These are phyloP conservation scores for Isabelozyma pseudorhagii DNA, from an alignment of 805 yeast species.

Conservation along the genomic window DNA sequence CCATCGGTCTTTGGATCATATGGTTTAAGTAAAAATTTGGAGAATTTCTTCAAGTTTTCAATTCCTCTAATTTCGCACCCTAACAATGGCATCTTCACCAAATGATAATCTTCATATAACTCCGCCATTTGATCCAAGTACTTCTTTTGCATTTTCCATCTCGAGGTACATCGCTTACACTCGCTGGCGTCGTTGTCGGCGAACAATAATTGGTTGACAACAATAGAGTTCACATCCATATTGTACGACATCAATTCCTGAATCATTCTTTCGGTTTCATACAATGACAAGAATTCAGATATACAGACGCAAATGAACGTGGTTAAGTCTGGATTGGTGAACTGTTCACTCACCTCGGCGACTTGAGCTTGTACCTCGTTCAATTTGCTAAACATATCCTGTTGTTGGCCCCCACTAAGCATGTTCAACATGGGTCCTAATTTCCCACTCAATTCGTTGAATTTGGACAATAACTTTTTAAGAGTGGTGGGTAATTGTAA, in stretches of 20 bases:
- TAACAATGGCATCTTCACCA: slow-evolving; percentile 91
- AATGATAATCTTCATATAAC: slow-evolving; percentile 93
- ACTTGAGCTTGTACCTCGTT: slow-evolving; percentile 79
- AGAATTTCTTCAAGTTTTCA: slow-evolving; percentile 78
- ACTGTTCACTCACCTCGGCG: slow-evolving; percentile 86
- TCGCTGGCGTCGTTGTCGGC: slow-evolving; percentile 72
- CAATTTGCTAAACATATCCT: slow-evolving; percentile 75
- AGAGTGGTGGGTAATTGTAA: slow-evolving; percentile 91
- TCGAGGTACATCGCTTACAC: slow-evolving; percentile 87
- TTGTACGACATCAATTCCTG: slow-evolving; percentile 93
- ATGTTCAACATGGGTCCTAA: slow-evolving; percentile 88
- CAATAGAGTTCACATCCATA: slow-evolving; percentile 95
- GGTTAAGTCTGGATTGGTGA: slow-evolving; percentile 93
- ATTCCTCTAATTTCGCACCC: slow-evolving; percentile 95
- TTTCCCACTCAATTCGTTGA: slow-evolving; percentile 79
- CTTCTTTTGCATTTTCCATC: slow-evolving; percentile 95
- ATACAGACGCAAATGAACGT: slow-evolving; percentile 97
- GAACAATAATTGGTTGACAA: slow-evolving; percentile 88
- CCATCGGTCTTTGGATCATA: slow-evolving; percentile 67
- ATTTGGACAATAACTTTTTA: slow-evolving; percentile 81
- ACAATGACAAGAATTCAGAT: slow-evolving; percentile 91
- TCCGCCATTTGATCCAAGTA: slow-evolving; percentile 94
- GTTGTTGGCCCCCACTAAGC: slow-evolving; percentile 63
- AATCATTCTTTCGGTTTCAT: slow-evolving; percentile 96
- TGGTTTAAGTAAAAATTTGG: slow-evolving; percentile 74